Percentiles rank a stretch among this genome's conserved stretches.
phyloP scores from a whole-genome alignment of 768 basidiomycete genomes.

The Polyporus arcularius region DNA sequence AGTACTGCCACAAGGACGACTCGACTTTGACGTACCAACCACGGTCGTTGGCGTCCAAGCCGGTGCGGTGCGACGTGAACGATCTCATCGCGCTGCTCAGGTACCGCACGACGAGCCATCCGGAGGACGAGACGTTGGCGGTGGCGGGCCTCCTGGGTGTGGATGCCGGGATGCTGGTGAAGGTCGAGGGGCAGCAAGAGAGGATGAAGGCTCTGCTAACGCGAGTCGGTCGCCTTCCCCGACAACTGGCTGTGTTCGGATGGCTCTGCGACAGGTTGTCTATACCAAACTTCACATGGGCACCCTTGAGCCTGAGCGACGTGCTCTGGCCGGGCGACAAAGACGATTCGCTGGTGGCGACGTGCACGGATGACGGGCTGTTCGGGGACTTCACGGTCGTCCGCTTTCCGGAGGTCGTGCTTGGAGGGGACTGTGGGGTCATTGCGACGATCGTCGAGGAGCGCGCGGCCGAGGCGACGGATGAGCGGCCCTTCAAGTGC shows the following conservation, averaged over 20 bases:
- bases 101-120: conserved; percentile 1
- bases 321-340: not conserved
- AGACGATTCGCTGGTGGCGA: not conserved
- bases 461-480: too few species aligned
- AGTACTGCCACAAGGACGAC: not conserved
- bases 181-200: not conserved
- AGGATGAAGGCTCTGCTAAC: conserved; percentile 8
- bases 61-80: too few species aligned
- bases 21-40: not conserved
- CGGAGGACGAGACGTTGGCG: conserved; percentile 4
- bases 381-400: not conserved
- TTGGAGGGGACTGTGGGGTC: too few species aligned
- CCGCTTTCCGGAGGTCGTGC: not conserved
- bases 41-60: too few species aligned
- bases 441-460: too few species aligned
- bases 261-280: too few species aligned
- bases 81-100: too few species aligned
- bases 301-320: not conserved
- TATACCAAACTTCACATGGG: not conserved
- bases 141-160: conserved; percentile 1
- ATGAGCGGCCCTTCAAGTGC: too few species aligned
- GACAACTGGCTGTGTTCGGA: too few species aligned
- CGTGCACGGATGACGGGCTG: not conserved
- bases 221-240: not conserved
- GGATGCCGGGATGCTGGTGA: not conserved